Evolutionary conservation across 1,139 yeast genomes (phyloP).

Genomic region (Taphrina wiesneri): DNA sequence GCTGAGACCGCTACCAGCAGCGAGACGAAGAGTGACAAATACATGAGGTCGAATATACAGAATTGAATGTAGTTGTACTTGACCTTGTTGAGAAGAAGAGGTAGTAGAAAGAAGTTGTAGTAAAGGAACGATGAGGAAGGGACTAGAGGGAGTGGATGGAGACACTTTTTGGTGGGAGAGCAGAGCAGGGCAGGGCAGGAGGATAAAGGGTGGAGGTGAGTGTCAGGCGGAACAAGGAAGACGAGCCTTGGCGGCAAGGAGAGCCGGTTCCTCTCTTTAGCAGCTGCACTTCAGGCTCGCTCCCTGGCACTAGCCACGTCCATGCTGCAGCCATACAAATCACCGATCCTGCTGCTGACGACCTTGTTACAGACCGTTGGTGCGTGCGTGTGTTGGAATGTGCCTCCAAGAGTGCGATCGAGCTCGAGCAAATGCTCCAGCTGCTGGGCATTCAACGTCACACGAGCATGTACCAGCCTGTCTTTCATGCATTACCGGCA

Average conservation of each 20-base stretch:
- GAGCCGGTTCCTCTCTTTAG: neutral
- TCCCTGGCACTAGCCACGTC: neutral
- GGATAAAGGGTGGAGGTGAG: neutral
- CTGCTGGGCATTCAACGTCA: too few species aligned
- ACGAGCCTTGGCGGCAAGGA: neutral
- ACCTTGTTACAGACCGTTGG: neutral
- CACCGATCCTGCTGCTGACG: neutral
- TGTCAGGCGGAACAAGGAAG: neutral
- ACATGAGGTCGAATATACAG: conserved; percentile 1
- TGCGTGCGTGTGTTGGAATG: neutral
- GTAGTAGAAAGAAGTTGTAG: neutral
- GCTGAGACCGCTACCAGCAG: conserved; percentile 7
- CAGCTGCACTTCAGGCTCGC: neutral
- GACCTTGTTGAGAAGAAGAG: neutral
- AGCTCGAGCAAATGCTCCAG: neutral
- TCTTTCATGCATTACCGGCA: too few species aligned
- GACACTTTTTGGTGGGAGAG: neutral
- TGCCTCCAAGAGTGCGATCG: neutral
- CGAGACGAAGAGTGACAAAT: conserved; percentile 7
- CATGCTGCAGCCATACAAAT: neutral
- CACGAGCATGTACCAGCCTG: too few species aligned
- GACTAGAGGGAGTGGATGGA: neutral
- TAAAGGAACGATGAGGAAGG: neutral
- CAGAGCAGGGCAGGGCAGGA: neutral
- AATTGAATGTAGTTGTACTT: neutral